A percentile compares a stretch with the other conserved stretches of the same genome.
Evolutionary conservation across 306 rosid species (phyloP).

Genomic region (Aeschynomene evenia): DNA sequence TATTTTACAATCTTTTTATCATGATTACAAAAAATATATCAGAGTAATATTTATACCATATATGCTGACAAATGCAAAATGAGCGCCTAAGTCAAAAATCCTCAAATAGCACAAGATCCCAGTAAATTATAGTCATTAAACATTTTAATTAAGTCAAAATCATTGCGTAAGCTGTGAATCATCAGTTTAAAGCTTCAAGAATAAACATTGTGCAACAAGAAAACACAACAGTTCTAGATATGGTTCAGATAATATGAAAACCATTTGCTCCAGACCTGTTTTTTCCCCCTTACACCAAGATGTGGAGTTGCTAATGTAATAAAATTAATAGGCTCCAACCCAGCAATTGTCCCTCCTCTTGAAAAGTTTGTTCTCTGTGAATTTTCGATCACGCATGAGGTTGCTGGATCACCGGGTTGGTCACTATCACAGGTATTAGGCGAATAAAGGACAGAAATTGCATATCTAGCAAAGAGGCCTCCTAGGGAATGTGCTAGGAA

Average conservation of each 20-base stretch:
- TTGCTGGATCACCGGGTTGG: slow-evolving; percentile 38
- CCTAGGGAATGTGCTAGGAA: slow-evolving; percentile 96
- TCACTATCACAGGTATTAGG: slow-evolving; percentile 32
- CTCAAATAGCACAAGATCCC: background rate
- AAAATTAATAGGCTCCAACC: slow-evolving; percentile 88
- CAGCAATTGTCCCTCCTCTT: slow-evolving; percentile 67
- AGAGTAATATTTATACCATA: background rate
- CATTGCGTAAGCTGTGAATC: background rate
- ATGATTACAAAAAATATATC: background rate
- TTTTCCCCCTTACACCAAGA: slow-evolving; percentile 91
- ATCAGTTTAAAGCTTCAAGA: background rate
- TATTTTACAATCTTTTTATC: background rate
- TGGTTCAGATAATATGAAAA: background rate
- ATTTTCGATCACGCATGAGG: slow-evolving; percentile 32
- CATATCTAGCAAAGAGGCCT: slow-evolving; percentile 93
- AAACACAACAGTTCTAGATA: background rate
- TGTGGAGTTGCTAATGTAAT: slow-evolving; percentile 95
- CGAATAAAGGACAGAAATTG: slow-evolving; percentile 71
- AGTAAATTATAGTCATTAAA: background rate
- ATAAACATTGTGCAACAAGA: background rate
- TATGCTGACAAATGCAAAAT: background rate
- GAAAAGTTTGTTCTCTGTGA: slow-evolving; percentile 38
- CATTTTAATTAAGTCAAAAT: background rate
- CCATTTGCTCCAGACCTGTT: slow-evolving; percentile 57
- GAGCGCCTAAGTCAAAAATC: background rate